Evolutionary conservation across 257 asterid species (phyloP).

Genomic region (Vinca minor): DNA sequence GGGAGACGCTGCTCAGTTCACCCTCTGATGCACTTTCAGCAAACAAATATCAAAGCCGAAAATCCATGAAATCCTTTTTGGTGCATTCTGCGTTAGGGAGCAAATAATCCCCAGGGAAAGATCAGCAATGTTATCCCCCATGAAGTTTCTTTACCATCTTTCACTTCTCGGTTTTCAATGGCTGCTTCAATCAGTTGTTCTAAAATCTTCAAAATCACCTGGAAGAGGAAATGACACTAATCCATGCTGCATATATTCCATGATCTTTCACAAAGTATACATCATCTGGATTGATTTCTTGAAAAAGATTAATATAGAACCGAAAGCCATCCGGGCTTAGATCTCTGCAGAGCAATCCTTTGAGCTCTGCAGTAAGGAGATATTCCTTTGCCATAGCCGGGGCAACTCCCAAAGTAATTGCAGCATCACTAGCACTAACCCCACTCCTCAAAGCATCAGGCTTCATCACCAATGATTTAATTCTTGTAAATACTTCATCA

Average conservation of each 20-base stretch:
- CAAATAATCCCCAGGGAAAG: not conserved
- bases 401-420: constrained; percentile 90
- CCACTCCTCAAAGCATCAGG: constrained; percentile 61
- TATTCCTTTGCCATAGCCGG: constrained; percentile 97
- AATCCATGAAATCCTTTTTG: not conserved
- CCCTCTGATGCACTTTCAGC: not conserved
- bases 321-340: constrained; percentile 93
- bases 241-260: constrained; percentile 57
- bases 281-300: constrained; percentile 51
- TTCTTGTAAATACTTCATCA: constrained; percentile 81
- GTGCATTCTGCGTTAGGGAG: not conserved
- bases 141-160: no score
- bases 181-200: no score
- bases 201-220: constrained; percentile 16
- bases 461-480: constrained; percentile 56
- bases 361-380: constrained; percentile 90
- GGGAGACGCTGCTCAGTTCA: not conserved
- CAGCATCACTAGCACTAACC: constrained; percentile 89
- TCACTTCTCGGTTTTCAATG: no score
- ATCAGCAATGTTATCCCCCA: not conserved
- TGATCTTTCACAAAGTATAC: constrained; percentile 65
- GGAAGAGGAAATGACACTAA: constrained; percentile 29
- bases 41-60: no score
- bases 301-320: constrained; percentile 66
- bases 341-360: constrained; percentile 91